These are phyloP conservation scores for Digitaria exilis DNA, from an alignment of 202 grass and related monocot genomes.

Conservation along the genomic window DNA sequence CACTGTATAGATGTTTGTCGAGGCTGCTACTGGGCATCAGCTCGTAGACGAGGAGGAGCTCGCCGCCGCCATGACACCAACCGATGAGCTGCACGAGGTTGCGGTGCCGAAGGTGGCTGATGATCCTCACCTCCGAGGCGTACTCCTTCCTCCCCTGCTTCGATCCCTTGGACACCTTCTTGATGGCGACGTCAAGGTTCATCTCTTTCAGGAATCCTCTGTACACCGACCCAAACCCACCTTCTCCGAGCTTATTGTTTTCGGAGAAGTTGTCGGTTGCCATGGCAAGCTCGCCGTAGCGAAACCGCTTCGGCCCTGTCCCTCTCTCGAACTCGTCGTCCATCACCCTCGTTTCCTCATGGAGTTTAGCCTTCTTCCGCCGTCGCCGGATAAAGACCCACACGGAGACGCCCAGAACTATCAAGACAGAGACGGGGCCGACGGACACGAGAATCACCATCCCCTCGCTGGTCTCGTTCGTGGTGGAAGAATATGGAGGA, in stretches of 20 bases:
- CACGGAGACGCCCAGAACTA: too few relatives aligned
- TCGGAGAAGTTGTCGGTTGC: conserved; percentile 53
- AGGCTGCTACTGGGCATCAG: neutral
- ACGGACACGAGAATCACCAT: neutral
- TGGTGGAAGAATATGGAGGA: neutral
- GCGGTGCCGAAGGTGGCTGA: neutral
- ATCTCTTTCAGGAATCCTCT: conserved; percentile 35
- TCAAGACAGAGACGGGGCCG: neutral
- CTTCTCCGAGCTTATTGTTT: conserved; percentile 57
- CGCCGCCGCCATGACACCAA: too few relatives aligned
- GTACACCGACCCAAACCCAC: conserved; percentile 60
- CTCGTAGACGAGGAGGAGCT: too few relatives aligned
- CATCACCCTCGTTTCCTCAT: neutral
- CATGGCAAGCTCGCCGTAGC: conserved; percentile 37
- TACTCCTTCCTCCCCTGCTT: neutral
- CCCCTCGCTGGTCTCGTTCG: too few relatives aligned
- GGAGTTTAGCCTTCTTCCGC: too few relatives aligned
- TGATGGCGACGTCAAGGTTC: conserved; percentile 48
- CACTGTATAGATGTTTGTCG: neutral
- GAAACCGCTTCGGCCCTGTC: conserved; percentile 52
- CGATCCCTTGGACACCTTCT: neutral
- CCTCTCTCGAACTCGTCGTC: conserved; percentile 44
- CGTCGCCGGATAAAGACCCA: too few relatives aligned
- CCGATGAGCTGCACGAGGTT: too few relatives aligned
- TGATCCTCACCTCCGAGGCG: neutral